phyloP scores from a whole-genome alignment of 1,139 yeast genomes.

The Meyerozyma athensensis region DNA sequence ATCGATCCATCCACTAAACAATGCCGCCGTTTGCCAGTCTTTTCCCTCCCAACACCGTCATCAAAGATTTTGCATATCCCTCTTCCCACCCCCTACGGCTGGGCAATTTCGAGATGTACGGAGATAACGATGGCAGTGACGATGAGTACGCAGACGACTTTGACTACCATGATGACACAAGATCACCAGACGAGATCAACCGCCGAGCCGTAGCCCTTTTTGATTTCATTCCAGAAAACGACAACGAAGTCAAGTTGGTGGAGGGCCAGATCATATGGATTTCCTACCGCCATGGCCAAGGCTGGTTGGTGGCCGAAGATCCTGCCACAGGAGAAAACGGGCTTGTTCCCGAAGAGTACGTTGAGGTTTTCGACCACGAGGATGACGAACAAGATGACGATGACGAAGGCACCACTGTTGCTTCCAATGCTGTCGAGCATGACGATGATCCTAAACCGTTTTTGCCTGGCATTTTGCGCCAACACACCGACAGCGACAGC shows the following conservation, averaged over 20 bases:
- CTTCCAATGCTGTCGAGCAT: too few species aligned
- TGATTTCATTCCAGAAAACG: constrained; percentile 89
- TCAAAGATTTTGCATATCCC: constrained; percentile 78
- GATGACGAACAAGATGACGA: constrained; percentile 17
- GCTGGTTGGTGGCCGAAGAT: constrained; percentile 95
- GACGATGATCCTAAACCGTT: constrained; percentile 46
- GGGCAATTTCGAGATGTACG: constrained; percentile 34
- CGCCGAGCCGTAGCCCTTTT: constrained; percentile 77
- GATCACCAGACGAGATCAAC: constrained; percentile 35
- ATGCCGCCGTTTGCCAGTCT: constrained; percentile 3
- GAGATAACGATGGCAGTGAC: constrained; percentile 11
- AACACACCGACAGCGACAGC: constrained; percentile 19
- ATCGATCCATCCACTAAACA: not conserved
- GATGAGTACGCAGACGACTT: constrained; percentile 8
- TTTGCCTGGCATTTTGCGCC: constrained; percentile 37
- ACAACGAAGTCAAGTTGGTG: constrained; percentile 72
- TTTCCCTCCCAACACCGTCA: constrained; percentile 35
- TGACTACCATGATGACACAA: constrained; percentile 6
- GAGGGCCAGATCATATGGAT: constrained; percentile 88
- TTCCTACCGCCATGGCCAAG: constrained; percentile 91
- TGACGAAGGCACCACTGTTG: constrained; percentile 12
- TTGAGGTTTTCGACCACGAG: constrained; percentile 46
- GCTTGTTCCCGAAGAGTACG: constrained; percentile 92
- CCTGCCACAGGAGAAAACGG: constrained; percentile 80
- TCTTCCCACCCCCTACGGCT: constrained; percentile 60